These are phyloP conservation scores for Rhododendron griersonianum DNA, from an alignment of 148 eudicot genomes.

Conservation along the genomic window DNA sequence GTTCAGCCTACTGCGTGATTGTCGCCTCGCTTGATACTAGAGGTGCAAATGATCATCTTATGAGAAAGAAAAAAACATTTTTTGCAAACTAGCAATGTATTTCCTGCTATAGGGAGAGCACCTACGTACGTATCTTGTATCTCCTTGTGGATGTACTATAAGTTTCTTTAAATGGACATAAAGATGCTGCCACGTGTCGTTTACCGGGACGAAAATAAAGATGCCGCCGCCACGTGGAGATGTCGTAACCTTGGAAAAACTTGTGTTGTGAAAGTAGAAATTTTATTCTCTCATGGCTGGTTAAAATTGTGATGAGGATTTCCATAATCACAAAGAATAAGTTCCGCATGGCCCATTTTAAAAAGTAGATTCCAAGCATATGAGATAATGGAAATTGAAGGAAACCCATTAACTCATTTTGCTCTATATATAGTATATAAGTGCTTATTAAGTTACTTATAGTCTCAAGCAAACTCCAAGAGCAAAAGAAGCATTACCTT, in stretches of 20 bases:
- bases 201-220: too few relatives aligned
- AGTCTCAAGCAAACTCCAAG: neutral
- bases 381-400: neutral
- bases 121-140: too few relatives aligned
- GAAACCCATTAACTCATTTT: neutral
- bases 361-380: constrained; percentile 3
- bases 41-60: too few relatives aligned
- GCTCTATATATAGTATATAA: constrained; percentile 4
- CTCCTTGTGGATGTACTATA: neutral
- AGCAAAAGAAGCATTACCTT: neutral
- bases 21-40: too few relatives aligned
- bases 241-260: neutral
- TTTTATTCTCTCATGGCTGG: neutral
- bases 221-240: neutral
- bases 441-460: neutral
- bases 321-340: neutral
- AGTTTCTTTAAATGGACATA: neutral
- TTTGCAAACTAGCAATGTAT: too few relatives aligned
- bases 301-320: neutral
- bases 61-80: too few relatives aligned
- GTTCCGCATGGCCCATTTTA: neutral
- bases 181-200: neutral
- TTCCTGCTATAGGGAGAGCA: too few relatives aligned
- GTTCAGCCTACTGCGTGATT: too few relatives aligned
- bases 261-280: neutral